Base-by-base conservation (phyloP, 2,329 filamentous ascomycete species). In the Microdochium trichocladiopsis region DNA sequence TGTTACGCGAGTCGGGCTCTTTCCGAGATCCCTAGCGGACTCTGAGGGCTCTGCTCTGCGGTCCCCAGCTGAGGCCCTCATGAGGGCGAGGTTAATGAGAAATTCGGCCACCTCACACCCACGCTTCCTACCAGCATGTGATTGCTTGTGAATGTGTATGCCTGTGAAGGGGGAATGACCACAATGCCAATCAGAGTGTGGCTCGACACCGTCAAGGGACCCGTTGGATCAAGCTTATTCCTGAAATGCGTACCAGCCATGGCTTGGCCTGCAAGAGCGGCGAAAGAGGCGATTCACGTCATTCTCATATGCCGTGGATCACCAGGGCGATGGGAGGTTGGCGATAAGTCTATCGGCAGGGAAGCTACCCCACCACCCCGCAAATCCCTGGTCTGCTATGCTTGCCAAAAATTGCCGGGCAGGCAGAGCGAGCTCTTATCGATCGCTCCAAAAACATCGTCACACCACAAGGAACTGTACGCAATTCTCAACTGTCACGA, bases 51-150 rank as follows among this genome's bases (percentile, higher is more conserved):
- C 51, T 49, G 50, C 31, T 49, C 36, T 43, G 43, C 41, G 41
- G 12, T 31, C 36, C 54, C 53, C 45, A 55, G 56, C 57, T 56
- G 51, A 53, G 60, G 51, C 58, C 58, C 60, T 58, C 52, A 48
- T 57, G 56, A 60, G 56, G 56, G 54, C 52, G 53, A 61, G 55
- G 57, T 56, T 60, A 62, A 56, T 58, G 60, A 62, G 58, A 61
- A 54, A 59, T 56, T 58, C 56, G 59, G 59, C 57, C 58, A 55
- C 60, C 58, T 61, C 58, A 61, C 2, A 43, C n/a, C n/a, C 52
- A n/a, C 37, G 25, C 48, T 28, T 48, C n/a, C 43, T 25, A 6
- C 47, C 28, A 14, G 14, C 28, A 31, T 31, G 28, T 8, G 28
- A 31, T 31, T 31, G 28, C 14, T 31, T 31, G 28, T 31, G 28